phyloP scores from a whole-genome alignment of 208 protist species.

The Porcisia deanei region DNA sequence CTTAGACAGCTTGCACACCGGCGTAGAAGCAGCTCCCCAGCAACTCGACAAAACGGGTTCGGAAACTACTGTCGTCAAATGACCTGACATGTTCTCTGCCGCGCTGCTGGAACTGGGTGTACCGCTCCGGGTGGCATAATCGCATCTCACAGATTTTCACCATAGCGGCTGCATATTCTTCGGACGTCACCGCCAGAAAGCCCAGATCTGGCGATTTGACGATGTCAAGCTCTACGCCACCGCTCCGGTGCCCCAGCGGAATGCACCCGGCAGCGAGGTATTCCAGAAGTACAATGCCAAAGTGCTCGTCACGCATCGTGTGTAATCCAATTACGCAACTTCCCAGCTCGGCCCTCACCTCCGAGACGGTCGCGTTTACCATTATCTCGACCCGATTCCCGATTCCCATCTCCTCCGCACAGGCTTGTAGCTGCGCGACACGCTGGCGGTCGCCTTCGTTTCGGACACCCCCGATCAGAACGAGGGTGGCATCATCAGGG shows the following conservation, averaged over 20 bases:
- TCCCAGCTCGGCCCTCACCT: conserved; percentile 48
- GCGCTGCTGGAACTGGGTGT: conserved; percentile 38
- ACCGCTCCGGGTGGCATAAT: conserved; percentile 25
- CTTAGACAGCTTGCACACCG: neutral
- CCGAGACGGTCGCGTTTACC: conserved; percentile 61
- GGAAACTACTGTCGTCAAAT: conserved; percentile 41
- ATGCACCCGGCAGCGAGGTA: conserved; percentile 95
- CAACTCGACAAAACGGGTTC: conserved; percentile 25
- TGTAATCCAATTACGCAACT: conserved; percentile 93
- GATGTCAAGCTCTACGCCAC: conserved; percentile 96
- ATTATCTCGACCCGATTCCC: conserved; percentile 53
- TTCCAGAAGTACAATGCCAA: conserved; percentile 99
- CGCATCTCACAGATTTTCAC: conserved; percentile 48
- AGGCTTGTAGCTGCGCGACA: conserved; percentile 49
- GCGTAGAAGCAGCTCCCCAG: conserved; percentile 30
- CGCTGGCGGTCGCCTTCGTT: conserved; percentile 76
- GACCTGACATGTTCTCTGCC: conserved; percentile 32
- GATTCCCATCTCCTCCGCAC: conserved; percentile 58
- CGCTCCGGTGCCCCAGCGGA: conserved; percentile 93
- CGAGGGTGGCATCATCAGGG: conserved; percentile 45
- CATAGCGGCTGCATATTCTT: conserved; percentile 89
- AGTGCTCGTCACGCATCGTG: conserved; percentile 99
- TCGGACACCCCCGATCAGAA: conserved; percentile 91
- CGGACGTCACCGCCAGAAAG: conserved; percentile 83
- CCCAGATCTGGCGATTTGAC: conserved; percentile 61